These are phyloP conservation scores for Hyaloscypha finlandica DNA, from an alignment of 495 filamentous ascomycete genomes.

Conservation along the genomic window DNA sequence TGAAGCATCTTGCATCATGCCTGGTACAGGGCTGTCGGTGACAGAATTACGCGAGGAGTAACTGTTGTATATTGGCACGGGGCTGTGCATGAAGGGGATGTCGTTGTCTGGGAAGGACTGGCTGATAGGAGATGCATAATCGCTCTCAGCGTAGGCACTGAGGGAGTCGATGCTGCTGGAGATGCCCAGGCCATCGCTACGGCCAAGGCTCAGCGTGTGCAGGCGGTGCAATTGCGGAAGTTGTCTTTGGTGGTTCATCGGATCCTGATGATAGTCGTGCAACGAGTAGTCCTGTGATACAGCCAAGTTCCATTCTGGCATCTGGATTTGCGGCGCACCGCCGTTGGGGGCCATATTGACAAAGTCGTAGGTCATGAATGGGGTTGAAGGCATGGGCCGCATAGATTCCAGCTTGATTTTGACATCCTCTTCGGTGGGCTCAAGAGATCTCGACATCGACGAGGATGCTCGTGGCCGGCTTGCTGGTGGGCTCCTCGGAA, in stretches of 20 bases:
- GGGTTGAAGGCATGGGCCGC: constrained; percentile 21
- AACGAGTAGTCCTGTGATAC: constrained; percentile 28
- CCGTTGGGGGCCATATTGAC: constrained; percentile 48
- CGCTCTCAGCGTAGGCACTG: constrained; percentile 46
- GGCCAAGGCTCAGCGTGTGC: constrained; percentile 27
- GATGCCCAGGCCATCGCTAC: constrained; percentile 33
- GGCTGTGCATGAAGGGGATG: constrained; percentile 51
- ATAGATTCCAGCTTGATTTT: constrained; percentile 32
- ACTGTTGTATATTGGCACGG: constrained; percentile 52
- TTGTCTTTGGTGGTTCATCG: constrained; percentile 30
- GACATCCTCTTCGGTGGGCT: constrained; percentile 22
- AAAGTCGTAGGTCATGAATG: constrained; percentile 49
- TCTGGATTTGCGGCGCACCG: constrained; percentile 30
- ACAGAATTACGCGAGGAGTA: constrained; percentile 49
- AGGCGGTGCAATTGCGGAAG: constrained; percentile 31
- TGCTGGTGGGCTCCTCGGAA: constrained; percentile 37
- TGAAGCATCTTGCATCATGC: constrained; percentile 48
- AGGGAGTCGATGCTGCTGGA: constrained; percentile 52
- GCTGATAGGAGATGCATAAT: constrained; percentile 54
- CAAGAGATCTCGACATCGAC: constrained; percentile 24
- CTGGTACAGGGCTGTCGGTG: constrained; percentile 49
- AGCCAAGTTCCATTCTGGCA: constrained; percentile 30
- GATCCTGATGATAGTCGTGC: constrained; percentile 26
- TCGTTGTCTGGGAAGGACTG: constrained; percentile 54
- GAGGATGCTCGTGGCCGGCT: constrained; percentile 25